phyloP scores from a whole-genome alignment of 2,329 filamentous ascomycete species.

The Elsinoe perseae region DNA sequence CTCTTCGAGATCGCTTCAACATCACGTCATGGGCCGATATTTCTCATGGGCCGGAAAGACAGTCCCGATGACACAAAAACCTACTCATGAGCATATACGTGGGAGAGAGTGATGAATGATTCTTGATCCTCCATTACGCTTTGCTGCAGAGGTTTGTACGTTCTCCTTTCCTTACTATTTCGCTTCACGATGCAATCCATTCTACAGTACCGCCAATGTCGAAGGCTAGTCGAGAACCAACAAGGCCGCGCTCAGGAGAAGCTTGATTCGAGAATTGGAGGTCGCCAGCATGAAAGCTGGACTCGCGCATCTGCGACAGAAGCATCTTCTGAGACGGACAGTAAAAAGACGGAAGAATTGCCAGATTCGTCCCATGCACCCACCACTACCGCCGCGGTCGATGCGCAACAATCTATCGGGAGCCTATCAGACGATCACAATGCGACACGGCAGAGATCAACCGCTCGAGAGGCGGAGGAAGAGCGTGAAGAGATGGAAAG shows the following conservation, averaged over 20 bases:
- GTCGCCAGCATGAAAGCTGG: not conserved
- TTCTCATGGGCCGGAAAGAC: not conserved
- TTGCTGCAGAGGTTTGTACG: not conserved
- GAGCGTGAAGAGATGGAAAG: slow-evolving; percentile 17
- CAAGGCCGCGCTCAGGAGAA: slow-evolving; percentile 20
- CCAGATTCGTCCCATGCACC: not conserved
- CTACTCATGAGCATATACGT: not conserved
- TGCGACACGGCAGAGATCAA: not conserved
- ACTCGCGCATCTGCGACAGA: not conserved
- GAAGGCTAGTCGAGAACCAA: slow-evolving; percentile 19
- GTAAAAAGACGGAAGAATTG: not conserved
- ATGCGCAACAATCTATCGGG: not conserved
- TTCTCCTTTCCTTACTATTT: not conserved
- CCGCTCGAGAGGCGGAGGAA: slow-evolving; percentile 9
- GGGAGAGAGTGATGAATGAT: not conserved
- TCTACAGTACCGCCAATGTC: slow-evolving; percentile 24
- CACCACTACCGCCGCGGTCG: not conserved
- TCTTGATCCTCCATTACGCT: not conserved
- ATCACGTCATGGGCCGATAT: not conserved
- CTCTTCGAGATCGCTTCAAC: not conserved
- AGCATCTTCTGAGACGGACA: not conserved
- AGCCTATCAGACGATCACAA: slow-evolving; percentile 5
- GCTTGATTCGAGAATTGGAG: slow-evolving; percentile 11
- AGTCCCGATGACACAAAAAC: not conserved
- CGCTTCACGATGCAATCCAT: slow-evolving; percentile 25